Conservation (phyloP, 441 rosid genomes). For the Adansonia gregorii region DNA sequence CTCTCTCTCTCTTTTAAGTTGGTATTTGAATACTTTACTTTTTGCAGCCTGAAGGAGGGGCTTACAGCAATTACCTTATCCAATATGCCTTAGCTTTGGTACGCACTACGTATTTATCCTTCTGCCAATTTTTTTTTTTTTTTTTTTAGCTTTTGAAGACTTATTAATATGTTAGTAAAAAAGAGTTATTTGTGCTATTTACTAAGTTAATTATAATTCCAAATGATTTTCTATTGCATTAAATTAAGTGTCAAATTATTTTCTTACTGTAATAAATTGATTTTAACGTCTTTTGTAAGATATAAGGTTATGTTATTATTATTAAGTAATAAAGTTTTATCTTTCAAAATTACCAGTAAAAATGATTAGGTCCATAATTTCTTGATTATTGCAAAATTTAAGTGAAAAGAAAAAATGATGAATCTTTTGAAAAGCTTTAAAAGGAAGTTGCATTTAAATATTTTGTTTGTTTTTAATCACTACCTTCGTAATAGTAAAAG, state of each 20-base stretch:
- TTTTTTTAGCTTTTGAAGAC: background rate
- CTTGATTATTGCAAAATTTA: background rate
- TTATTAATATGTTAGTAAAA: background rate
- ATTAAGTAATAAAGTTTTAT: background rate
- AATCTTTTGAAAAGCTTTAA: no score
- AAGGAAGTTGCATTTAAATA: background rate
- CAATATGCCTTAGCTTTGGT: slow-evolving; percentile 90
- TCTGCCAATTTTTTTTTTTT: background rate
- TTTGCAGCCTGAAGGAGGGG: slow-evolving; percentile 81
- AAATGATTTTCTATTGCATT: no score
- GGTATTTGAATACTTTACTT: slow-evolving; percentile 18
- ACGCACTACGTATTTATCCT: slow-evolving; percentile 22
- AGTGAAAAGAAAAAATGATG: background rate
- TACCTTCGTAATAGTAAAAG: no score
- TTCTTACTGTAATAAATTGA: no score
- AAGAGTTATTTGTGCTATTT: background rate
- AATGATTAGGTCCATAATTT: background rate
- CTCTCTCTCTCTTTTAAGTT: slow-evolving; percentile 1
- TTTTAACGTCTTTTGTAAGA: background rate
- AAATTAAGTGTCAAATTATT: no score
- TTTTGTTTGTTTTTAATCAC: no score
- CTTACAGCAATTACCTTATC: slow-evolving; percentile 68
- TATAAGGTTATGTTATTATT: background rate
- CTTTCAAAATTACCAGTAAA: background rate
- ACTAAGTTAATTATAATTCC: background rate